phyloP scores from a whole-genome alignment of 371 early-diverging fungal species.

The Mortierella sp. region DNA sequence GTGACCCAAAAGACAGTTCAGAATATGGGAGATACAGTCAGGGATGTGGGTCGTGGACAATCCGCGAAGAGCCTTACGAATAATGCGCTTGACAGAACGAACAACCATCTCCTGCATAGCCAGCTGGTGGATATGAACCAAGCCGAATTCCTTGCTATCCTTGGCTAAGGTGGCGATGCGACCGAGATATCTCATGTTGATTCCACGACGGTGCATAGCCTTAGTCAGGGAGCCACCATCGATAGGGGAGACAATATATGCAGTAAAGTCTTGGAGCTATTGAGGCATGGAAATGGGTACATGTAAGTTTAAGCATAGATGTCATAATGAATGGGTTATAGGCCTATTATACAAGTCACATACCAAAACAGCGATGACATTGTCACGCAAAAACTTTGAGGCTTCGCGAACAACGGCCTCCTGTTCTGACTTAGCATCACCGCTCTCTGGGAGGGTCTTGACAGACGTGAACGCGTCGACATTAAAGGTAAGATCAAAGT shows the following conservation, averaged over 20 bases:
- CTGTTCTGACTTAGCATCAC: conserved; percentile 54
- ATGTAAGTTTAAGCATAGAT: neutral
- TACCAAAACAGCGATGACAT: conserved; percentile 79
- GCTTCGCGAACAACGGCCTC: conserved; percentile 79
- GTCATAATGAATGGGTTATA: neutral
- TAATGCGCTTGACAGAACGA: conserved; percentile 86
- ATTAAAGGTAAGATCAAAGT: conserved; percentile 83
- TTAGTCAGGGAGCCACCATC: conserved; percentile 87
- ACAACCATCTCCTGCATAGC: conserved; percentile 88
- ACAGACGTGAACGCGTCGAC: conserved; percentile 83
- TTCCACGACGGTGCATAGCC: conserved; percentile 92
- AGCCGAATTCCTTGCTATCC: conserved; percentile 67
- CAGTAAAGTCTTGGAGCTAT: conserved; percentile 75
- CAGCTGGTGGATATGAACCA: conserved; percentile 67
- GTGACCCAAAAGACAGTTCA: conserved; percentile 84
- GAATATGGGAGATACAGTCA: conserved; percentile 82
- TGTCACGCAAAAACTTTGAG: conserved; percentile 80
- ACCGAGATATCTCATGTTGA: conserved; percentile 97
- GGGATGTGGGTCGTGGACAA: conserved; percentile 69
- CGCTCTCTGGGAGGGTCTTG: conserved; percentile 51
- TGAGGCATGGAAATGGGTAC: neutral
- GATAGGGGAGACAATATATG: conserved; percentile 80
- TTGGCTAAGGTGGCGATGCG: conserved; percentile 73
- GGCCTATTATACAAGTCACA: conserved; percentile 6
- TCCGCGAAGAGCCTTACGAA: conserved; percentile 75